Conservation (phyloP, 768 basidiomycete genomes). For the Suillus alpinus region DNA sequence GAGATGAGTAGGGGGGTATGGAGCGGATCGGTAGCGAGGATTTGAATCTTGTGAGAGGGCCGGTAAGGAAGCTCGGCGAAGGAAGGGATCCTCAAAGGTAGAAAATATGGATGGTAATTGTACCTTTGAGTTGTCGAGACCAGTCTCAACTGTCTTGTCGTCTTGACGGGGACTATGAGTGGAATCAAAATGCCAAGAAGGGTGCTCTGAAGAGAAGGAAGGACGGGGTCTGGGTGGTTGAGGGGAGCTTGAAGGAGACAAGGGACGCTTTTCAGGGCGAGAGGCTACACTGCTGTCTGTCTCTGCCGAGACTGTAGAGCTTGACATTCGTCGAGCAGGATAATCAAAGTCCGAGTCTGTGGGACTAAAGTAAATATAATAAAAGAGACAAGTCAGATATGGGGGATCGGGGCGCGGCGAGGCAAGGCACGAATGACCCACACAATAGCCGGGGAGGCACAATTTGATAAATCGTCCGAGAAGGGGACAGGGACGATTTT, state of each 20-base stretch:
- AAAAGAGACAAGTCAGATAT: conserved; percentile 12
- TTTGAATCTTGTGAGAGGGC: conserved; percentile 41
- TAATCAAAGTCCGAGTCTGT: conserved; percentile 54
- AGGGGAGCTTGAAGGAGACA: conserved; percentile 50
- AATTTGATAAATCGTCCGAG: conserved; percentile 47
- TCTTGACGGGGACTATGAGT: conserved; percentile 20
- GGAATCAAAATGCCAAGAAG: conserved; percentile 26
- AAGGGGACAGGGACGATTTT: conserved; percentile 39
- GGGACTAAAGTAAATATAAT: conserved; percentile 27
- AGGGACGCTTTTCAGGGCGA: conserved; percentile 56
- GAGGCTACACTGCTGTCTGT: conserved; percentile 59
- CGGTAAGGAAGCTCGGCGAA: conserved; percentile 59
- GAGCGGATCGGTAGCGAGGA: conserved; percentile 50
- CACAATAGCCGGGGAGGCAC: conserved; percentile 46
- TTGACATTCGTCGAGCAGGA: conserved; percentile 67
- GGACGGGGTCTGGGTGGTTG: conserved; percentile 49
- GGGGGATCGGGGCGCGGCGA: conserved; percentile 14
- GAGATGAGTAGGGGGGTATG: conserved; percentile 49
- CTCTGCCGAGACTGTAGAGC: conserved; percentile 68
- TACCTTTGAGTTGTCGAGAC: conserved; percentile 49
- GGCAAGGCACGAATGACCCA: conserved; percentile 27
- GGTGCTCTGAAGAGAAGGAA: conserved; percentile 25
- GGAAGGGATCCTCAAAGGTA: conserved; percentile 57
- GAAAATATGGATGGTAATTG: conserved; percentile 75
- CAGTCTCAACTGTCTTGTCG: conserved; percentile 42